phyloP scores from a whole-genome alignment of 176 grass and related monocot species.

The Juncus inflexus region DNA sequence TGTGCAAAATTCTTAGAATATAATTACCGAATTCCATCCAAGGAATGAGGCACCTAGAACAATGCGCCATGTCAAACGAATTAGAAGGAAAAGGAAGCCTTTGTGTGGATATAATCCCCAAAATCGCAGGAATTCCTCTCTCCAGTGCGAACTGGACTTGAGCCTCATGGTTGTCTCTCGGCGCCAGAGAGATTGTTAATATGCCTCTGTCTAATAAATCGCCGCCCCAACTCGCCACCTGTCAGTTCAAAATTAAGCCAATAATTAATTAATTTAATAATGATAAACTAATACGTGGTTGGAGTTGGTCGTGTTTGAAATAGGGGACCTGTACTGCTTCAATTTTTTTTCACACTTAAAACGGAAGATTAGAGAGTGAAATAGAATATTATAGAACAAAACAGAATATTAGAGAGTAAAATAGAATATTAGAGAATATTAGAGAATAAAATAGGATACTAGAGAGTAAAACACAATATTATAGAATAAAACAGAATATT shows the following conservation, averaged over 20 bases:
- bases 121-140: conserved; percentile 89
- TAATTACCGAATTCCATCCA: conserved; percentile 79
- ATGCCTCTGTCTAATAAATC: conserved; percentile 70
- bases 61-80: conserved; percentile 90
- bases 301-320: too few relatives aligned
- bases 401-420: too few relatives aligned
- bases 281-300: too few relatives aligned
- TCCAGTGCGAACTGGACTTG: conserved; percentile 99
- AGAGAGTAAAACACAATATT: too few relatives aligned
- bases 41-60: conserved; percentile 82
- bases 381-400: too few relatives aligned
- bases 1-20: conserved; percentile 4
- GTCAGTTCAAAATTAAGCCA: neutral
- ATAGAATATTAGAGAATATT: too few relatives aligned
- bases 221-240: conserved; percentile 88
- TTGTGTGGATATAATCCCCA: conserved; percentile 91
- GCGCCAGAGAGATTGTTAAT: conserved; percentile 78
- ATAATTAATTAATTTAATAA: too few relatives aligned
- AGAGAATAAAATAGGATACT: too few relatives aligned
- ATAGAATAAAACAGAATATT: too few relatives aligned
- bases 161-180: conserved; percentile 93
- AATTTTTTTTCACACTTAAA: too few relatives aligned
- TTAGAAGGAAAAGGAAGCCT: conserved; percentile 70
- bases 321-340: too few relatives aligned
- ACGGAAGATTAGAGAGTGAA: too few relatives aligned